Base-by-base conservation (phyloP, 2,329 filamentous ascomycete species). In the Lachnellula cervina region DNA sequence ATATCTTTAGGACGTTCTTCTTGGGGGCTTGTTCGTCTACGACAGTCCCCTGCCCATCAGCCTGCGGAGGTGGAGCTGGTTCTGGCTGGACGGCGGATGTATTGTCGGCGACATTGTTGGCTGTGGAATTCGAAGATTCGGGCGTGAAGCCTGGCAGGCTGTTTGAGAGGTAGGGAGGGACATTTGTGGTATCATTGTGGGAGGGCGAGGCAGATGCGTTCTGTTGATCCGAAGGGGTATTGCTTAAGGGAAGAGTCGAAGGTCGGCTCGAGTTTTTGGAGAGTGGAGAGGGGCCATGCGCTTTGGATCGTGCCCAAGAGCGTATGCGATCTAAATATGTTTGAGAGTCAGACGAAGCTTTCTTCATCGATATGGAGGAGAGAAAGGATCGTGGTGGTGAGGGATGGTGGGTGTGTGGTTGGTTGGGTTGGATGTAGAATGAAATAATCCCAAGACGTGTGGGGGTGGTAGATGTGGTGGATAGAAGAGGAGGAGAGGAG, bases 11-110 rank as follows among this genome's bases (percentile, higher is more conserved):
- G 49, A 69, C 54, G 62, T 68, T 66, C 19, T 67, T 64, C 49
- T 59, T 54, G 8, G 56, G 55, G 32, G 59, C 62, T 25, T 71
- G 65, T 32, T 57, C 49, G 35, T 68, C 72, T 81, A 84, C 52
- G 79, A 83, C 66, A 83, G 77, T 37, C 81, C 81, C 75, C 80
- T 75, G 66, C 74, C 76, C 71, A 76, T 79, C 74, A 78, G 70
- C 70, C 72, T 81, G 70, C 73, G 75, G 64, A 72, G 73, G 72
- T 77, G 73, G 61, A 70, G 68, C 65, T 73, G 73, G 68, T 72
- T 74, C 67, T 68, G 69, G 63, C 59, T 62, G 59, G 56, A 64
- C 60, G 61, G 68, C 40, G 62, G 68, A 63, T 69, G 69, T 68
- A 64, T 69, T 67, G 66, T 69, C 66, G 63, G 66, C 68, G 66